Evolutionary conservation across 805 yeast genomes (phyloP).

Genomic region (Zygosaccharomyces bailii): DNA sequence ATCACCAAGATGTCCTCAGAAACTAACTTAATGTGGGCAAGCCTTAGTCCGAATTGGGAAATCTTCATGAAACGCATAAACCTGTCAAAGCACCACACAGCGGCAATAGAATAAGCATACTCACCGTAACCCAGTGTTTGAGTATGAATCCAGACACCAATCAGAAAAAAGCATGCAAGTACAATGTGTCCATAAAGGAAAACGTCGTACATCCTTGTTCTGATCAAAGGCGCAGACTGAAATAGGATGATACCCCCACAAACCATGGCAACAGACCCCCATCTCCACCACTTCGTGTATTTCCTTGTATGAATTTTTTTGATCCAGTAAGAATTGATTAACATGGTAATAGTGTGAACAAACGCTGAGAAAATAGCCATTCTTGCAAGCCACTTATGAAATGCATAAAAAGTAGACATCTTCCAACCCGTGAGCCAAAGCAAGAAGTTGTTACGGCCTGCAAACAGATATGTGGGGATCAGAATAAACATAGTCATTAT

Average conservation of each 20-base stretch:
- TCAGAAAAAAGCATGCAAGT: slow-evolving; percentile 43
- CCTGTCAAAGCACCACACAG: slow-evolving; percentile 71
- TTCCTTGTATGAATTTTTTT: slow-evolving; percentile 38
- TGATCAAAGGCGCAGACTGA: slow-evolving; percentile 45
- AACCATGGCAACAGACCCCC: slow-evolving; percentile 32
- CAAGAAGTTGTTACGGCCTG: slow-evolving; percentile 68
- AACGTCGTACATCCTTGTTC: slow-evolving; percentile 47
- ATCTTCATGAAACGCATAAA: slow-evolving; percentile 53
- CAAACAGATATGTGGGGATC: slow-evolving; percentile 57
- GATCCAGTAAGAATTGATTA: slow-evolving; percentile 38
- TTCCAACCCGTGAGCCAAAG: slow-evolving; percentile 60
- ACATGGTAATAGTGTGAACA: slow-evolving; percentile 55
- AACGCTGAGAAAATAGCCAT: slow-evolving; percentile 45
- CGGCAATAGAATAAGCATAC: slow-evolving; percentile 51
- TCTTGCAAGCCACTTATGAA: slow-evolving; percentile 65
- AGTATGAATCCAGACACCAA: slow-evolving; percentile 47
- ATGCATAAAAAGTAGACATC: slow-evolving; percentile 54
- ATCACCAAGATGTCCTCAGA: slow-evolving; percentile 41
- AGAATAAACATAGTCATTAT: slow-evolving; percentile 45
- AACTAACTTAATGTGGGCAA: slow-evolving; percentile 39
- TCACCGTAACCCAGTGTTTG: slow-evolving; percentile 46
- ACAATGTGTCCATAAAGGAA: slow-evolving; percentile 44
- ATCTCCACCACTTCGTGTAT: slow-evolving; percentile 43
- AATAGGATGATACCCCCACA: slow-evolving; percentile 43
- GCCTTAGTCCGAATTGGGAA: slow-evolving; percentile 55